Base-by-base conservation (phyloP, 108 stramenopile genomes). In the Fragilariopsis cylindrus region DNA sequence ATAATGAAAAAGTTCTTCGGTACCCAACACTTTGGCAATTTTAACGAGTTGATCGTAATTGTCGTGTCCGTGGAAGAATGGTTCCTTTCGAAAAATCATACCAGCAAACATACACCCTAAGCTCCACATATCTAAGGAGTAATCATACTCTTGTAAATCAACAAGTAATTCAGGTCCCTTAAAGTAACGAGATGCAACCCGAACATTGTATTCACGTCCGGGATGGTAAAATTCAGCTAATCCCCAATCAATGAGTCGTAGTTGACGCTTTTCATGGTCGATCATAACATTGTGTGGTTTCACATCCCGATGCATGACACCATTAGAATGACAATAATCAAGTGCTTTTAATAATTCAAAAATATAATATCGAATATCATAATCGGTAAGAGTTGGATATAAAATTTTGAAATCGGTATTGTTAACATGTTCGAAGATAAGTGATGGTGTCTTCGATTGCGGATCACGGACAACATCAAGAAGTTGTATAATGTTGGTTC, bases 201-300 rank as follows among this genome's bases (percentile, higher is more conserved):
- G 87, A 55, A 99, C 99, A 82, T 99, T 99, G 92, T 99, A 99
- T 86, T 99, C 99, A 48, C 98, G 78, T 71, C 99, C 99, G 4
- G 98, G 98, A 76, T 99, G 99, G 77, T 99, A 99, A 70, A 99
- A 99, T 84, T 99, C 99, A 2, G 99, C 99, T 57, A 99, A 89
- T 42, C 99, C 99, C 99, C 99, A 99, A 84, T 99, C 99, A 77
- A 99, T 99, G 52, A 99, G 83, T 39, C 99, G 89, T 43, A 99
- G 87, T 87, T 98, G 93, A 50, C 98, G 82, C 73, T 97, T 96
- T 62, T 97, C 97, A 79, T 99, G 98, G 82, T 99, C 98, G 78
- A 99, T 99, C 97, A 99, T 98, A 75, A 99, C 97, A 79, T 99
- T 99, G 90, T 99, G 98, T 15, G 99, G 99, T 84, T 99, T 99